Evolutionary conservation across 2,329 filamentous ascomycete species (phyloP).

Genomic region (Sporothrix euskadiensis): DNA sequence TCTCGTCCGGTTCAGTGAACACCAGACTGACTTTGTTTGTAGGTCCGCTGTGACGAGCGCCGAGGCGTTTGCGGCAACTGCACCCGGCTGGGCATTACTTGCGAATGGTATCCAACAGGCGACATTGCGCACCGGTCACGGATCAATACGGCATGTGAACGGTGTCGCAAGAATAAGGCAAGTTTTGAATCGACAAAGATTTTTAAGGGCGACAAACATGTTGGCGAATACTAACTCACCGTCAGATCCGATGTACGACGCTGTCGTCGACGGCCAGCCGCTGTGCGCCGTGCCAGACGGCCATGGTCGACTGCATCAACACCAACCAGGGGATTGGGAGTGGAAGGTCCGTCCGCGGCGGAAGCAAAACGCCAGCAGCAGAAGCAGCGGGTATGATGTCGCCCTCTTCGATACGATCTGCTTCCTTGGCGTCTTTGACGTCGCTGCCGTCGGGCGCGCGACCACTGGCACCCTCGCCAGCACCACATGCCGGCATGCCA

Average conservation of each 20-base stretch:
- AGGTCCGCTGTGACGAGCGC: conserved; percentile 24
- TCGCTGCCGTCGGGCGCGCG: neutral
- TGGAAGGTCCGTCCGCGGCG: neutral
- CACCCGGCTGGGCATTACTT: conserved; percentile 10
- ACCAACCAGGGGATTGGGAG: conserved; percentile 14
- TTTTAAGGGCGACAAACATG: no score
- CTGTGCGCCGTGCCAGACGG: neutral
- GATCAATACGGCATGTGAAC: conserved; percentile 23
- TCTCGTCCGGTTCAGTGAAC: no score
- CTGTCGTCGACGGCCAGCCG: neutral
- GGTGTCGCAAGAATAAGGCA: conserved; percentile 22
- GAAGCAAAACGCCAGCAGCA: neutral
- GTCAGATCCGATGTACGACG: conserved; percentile 14
- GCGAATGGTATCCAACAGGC: conserved; percentile 20
- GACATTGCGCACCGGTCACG: conserved; percentile 22
- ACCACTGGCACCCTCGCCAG: neutral
- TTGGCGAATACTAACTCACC: neutral
- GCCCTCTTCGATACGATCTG: neutral
- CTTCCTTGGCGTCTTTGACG: neutral
- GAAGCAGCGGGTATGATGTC: neutral
- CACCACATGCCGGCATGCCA: neutral
- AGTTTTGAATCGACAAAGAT: no score
- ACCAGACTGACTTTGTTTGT: neutral
- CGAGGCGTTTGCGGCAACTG: conserved; percentile 15
- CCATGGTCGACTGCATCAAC: conserved; percentile 10